Base-by-base conservation (phyloP, 495 filamentous ascomycete genomes). In the Penicillium bialowiezense region DNA sequence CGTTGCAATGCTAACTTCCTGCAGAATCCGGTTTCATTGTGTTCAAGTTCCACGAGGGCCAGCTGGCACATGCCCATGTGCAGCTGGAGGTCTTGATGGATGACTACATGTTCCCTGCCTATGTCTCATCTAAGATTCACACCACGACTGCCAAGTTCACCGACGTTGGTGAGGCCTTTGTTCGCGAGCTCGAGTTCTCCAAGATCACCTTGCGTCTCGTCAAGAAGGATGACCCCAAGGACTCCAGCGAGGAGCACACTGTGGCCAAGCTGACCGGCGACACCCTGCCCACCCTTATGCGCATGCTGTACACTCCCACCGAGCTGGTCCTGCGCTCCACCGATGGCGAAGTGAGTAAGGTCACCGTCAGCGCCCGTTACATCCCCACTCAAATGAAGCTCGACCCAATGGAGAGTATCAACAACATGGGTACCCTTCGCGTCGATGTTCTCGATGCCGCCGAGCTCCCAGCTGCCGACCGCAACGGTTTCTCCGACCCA, bases 401-500 rank as follows among this genome's bases (percentile, higher is more conserved):
- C 44, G 90, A 97, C 60, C 90, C 92, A 2, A 87, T 79, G 55
- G 93, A 99, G 70, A 95, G 89, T 65, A 96, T 97, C 76, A 97
- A 95, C 79, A 99, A 99, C 70, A 91, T 93, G 85, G 93, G 93
- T 46, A 89, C 80, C 42, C 81, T 99, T 24, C 86, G 89, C 8
- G 87, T 97, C 38, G 90, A 97, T 52, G 76, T 97, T n/a, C 70
- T 96, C 40, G 89, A 95, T 62, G 93, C 87, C 17, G 77, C 83
- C 20, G 85, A 97, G 52, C 82, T 99, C 17, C 93, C 93, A 7
- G 80, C 92, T 9, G 91, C 90, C 39, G 93, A 99, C 62, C 85
- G 91, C 23, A 99, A 97, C 63, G 93, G 93, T 33, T 95, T 84
- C 76, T 95, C 89, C 60, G 93, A 99, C 58, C 93, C 93, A 3